Evolutionary conservation across 1,284 basidiomycete species (phyloP), one percentile per base, ranked within the genome.

Genomic region (Fomitopsis betulina): DNA sequence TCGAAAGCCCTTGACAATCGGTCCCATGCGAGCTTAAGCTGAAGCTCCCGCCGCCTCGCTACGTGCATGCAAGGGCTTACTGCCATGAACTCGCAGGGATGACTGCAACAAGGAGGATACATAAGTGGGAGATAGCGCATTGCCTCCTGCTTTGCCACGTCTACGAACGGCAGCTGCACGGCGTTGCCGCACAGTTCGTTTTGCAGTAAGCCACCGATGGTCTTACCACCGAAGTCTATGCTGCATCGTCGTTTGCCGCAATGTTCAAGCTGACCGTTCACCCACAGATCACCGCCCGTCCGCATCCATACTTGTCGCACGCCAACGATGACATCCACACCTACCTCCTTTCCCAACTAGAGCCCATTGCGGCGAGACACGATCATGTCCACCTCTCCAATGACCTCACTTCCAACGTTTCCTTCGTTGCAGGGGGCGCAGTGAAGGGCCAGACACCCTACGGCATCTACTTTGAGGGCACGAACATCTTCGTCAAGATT

Each of bases 271-370:
- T 60, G 32, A 39, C 17, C 49, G 4, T 21, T 23, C 12, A 17
- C 19, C 39, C 39, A 57, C 59, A 89, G 86, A 84, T 92, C 54
- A 79, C 90, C 4, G 72, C 78, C 6, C 76, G 79, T 33, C 89
- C 90, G 0, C 90, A 89, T 67, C 84, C 90, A 0, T 90, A 84
- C 73, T 85, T 88, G 66, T 89, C 88, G 0, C 88, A 86, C 70
- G 80, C 84, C 15, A 93, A 93, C 66, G 85, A 89, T 63, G 67
- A 77, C 39, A 85, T 91, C 13, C 84, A 80, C 54, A 64, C 71
- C 0, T 85, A 84, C 66, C 72, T 93, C 25, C 74, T 89, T 21
- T 68, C 75, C 5, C 81, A 86, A 7, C 69, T 92, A 10, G 65
- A 70, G 42, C 67, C 73, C 2, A 76, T 87, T 35, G 77, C 79